These are phyloP conservation scores for Exophiala oligosperma DNA, from an alignment of 2,329 filamentous ascomycete genomes.

Conservation along the genomic window DNA sequence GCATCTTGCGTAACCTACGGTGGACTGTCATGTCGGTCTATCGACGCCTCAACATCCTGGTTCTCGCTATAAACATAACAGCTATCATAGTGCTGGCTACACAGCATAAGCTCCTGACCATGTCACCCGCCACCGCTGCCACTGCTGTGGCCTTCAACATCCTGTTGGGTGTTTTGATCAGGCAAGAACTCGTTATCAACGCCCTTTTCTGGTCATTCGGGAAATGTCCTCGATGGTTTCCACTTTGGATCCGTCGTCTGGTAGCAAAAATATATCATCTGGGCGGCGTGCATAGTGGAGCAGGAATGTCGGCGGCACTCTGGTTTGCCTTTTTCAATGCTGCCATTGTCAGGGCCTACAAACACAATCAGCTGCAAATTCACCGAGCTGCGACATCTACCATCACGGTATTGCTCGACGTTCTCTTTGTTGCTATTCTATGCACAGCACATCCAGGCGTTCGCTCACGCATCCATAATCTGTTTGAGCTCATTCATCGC, in stretches of 20 bases:
- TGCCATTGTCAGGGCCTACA: slow-evolving; percentile 31
- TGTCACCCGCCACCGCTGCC: slow-evolving; percentile 33
- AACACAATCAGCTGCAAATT: slow-evolving; percentile 6
- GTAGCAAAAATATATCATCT: slow-evolving; percentile 55
- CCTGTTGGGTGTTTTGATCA: slow-evolving; percentile 48
- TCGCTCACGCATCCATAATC: slow-evolving; percentile 63
- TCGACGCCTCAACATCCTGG: slow-evolving; percentile 43
- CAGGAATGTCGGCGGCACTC: slow-evolving; percentile 48
- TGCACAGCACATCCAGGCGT: slow-evolving; percentile 64
- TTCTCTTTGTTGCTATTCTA: slow-evolving; percentile 61
- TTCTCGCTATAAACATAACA: slow-evolving; percentile 41
- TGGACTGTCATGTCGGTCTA: slow-evolving; percentile 43
- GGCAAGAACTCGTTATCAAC: slow-evolving; percentile 57
- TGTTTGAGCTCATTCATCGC: slow-evolving; percentile 70
- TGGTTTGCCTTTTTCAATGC: slow-evolving; percentile 48
- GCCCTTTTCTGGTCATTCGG: slow-evolving; percentile 48
- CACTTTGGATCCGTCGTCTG: slow-evolving; percentile 46
- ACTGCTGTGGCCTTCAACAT: slow-evolving; percentile 50
- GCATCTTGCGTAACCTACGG: slow-evolving; percentile 35
- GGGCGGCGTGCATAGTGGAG: slow-evolving; percentile 56
- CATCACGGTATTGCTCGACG: slow-evolving; percentile 59
- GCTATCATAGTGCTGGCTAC: slow-evolving; percentile 38
- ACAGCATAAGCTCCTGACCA: slow-evolving; percentile 37
- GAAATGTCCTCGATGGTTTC: slow-evolving; percentile 46
- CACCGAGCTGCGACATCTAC: slow-evolving; percentile 45